Conservation (phyloP, 495 filamentous ascomycete genomes). For the Xylaria acuta region DNA sequence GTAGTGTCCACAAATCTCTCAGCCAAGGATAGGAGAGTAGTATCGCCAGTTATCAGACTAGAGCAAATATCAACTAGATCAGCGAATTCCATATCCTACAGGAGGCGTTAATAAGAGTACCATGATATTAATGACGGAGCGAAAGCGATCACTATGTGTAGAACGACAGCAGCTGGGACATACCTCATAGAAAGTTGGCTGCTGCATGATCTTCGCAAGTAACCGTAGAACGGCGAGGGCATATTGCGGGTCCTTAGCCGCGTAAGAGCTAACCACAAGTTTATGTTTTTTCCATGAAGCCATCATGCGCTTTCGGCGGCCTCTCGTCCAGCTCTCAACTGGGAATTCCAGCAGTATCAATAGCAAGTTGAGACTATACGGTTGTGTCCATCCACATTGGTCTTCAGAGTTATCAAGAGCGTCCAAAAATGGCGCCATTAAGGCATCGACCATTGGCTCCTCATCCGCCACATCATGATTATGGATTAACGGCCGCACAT, state of each 20-base stretch:
- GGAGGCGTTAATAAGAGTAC: constrained; percentile 24
- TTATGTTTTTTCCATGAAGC: constrained; percentile 40
- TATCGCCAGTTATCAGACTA: constrained; percentile 27
- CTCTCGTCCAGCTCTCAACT: constrained; percentile 39
- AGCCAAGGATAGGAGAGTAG: constrained; percentile 22
- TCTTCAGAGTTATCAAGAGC: constrained; percentile 30
- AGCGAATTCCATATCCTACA: constrained; percentile 45
- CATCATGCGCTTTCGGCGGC: constrained; percentile 48
- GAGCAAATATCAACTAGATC: constrained; percentile 43
- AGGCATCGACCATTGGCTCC: constrained; percentile 37
- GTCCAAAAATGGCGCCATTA: constrained; percentile 35
- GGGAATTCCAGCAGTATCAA: constrained; percentile 30
- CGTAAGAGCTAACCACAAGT: constrained; percentile 25
- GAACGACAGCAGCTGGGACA: neutral
- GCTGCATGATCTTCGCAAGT: constrained; percentile 54
- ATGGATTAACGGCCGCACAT: constrained; percentile 31
- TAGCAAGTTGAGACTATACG: constrained; percentile 29
- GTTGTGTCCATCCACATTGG: constrained; percentile 36
- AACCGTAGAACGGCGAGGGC: constrained; percentile 46
- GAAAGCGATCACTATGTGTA: neutral
- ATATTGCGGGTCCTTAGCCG: constrained; percentile 32
- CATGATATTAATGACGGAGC: neutral
- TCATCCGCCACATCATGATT: constrained; percentile 38
- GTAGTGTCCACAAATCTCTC: constrained; percentile 37
- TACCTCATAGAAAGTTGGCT: constrained; percentile 58